phyloP scores from a whole-genome alignment of 257 asterid species.

The Forsythia suspensa region DNA sequence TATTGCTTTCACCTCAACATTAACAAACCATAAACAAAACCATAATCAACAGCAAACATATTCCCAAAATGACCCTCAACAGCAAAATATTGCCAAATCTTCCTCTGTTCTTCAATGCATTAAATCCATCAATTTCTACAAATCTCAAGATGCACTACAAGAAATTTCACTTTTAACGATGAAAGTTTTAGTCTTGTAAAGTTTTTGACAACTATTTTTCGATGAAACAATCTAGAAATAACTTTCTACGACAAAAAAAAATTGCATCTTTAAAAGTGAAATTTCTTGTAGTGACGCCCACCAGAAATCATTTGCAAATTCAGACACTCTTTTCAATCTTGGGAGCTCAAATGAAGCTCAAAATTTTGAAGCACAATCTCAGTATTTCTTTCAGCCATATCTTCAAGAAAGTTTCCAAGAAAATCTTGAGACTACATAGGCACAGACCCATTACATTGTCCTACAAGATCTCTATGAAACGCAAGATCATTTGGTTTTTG shows the following conservation, averaged over 20 bases:
- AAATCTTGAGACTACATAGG: conserved; percentile 2
- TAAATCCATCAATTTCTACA: conserved; percentile 29
- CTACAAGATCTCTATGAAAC: background rate
- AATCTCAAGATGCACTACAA: too few species aligned
- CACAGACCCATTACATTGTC: background rate
- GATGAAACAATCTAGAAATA: too few species aligned
- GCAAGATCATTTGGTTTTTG: too few species aligned
- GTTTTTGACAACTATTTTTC: too few species aligned
- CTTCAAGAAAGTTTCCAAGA: too few species aligned
- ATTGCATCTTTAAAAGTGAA: too few species aligned
- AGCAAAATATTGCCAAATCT: conserved; percentile 29
- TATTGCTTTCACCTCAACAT: conserved; percentile 16
- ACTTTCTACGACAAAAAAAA: too few species aligned
- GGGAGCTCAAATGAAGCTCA: too few species aligned
- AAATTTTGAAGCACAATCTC: too few species aligned
- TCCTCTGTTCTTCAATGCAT: conserved; percentile 48
- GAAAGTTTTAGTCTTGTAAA: too few species aligned
- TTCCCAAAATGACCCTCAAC: conserved; percentile 11
- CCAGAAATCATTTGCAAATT: conserved; percentile 21
- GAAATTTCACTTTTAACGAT: too few species aligned
- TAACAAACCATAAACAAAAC: conserved; percentile 33
- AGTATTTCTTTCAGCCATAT: too few species aligned
- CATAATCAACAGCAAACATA: conserved; percentile 12
- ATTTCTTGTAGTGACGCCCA: conserved; percentile 1
- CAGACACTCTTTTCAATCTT: conserved; percentile 23